phyloP scores from a whole-genome alignment of 768 basidiomycete genomes.

The Pleurotus tuoliensis region DNA sequence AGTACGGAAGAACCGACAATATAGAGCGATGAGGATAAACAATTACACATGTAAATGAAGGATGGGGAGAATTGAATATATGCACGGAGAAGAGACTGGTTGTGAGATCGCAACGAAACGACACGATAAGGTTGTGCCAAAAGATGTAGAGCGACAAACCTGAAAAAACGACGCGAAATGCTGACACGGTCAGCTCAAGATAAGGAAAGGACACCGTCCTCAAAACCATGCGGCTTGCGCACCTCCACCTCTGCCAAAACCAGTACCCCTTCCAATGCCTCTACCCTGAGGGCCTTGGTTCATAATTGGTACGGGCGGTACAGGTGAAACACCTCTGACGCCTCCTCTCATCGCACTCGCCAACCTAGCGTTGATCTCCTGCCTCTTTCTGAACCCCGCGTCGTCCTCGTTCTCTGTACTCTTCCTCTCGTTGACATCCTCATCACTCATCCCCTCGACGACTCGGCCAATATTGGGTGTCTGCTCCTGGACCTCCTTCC shows the following conservation, averaged over 20 bases:
- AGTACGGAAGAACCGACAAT: background rate
- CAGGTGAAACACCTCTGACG: background rate
- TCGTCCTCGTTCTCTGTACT: background rate
- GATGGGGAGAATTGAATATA: background rate
- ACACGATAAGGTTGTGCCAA: background rate
- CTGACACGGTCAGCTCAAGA: background rate
- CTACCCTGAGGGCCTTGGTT: background rate
- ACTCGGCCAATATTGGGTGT: background rate
- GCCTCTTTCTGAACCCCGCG: background rate
- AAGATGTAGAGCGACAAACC: background rate
- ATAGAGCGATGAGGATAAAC: background rate
- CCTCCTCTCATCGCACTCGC: background rate
- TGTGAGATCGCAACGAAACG: background rate
- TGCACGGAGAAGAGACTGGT: background rate
- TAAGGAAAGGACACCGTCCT: background rate
- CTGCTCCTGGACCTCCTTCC: slow-evolving; percentile 14
- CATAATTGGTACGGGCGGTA: background rate
- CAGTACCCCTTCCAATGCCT: background rate
- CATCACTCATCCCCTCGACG: background rate
- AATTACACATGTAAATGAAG: background rate
- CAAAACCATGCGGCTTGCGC: background rate
- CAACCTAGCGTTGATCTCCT: background rate
- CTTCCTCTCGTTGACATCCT: too few species aligned
- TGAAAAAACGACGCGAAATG: background rate
- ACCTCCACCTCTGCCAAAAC: background rate